These are phyloP conservation scores for Celoporthe dispersa DNA, from an alignment of 2,329 filamentous ascomycete genomes.

Conservation along the genomic window DNA sequence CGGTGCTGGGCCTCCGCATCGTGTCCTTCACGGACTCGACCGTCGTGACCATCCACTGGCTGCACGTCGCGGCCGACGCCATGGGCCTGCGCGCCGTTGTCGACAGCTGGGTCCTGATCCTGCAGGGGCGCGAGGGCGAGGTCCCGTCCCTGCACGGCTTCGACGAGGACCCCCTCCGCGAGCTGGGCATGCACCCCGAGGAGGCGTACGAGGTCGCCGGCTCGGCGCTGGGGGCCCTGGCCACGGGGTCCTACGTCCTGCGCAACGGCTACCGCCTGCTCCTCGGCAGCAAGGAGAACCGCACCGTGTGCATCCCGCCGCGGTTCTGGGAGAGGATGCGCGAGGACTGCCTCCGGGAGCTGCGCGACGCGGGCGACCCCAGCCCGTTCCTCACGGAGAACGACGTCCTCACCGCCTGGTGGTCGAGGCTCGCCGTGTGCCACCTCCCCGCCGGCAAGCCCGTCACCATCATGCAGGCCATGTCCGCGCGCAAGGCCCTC, in stretches of 20 bases:
- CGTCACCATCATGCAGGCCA: constrained; percentile 32
- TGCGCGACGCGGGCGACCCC: constrained; percentile 26
- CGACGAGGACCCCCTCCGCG: constrained; percentile 40
- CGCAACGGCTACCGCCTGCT: constrained; percentile 36
- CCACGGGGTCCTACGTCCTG: constrained; percentile 36
- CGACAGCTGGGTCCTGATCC: constrained; percentile 45
- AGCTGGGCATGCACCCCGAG: constrained; percentile 33
- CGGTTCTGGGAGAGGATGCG: constrained; percentile 36
- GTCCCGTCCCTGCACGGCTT: constrained; percentile 37
- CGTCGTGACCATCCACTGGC: constrained; percentile 45
- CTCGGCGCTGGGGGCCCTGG: constrained; percentile 31
- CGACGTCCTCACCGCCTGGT: constrained; percentile 46
- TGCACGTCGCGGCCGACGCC: constrained; percentile 49
- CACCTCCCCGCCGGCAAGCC: constrained; percentile 33
- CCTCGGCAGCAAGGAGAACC: constrained; percentile 38
- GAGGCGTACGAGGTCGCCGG: constrained; percentile 35
- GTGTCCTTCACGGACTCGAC: constrained; percentile 50
- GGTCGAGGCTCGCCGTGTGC: constrained; percentile 37
- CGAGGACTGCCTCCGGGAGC: constrained; percentile 35
- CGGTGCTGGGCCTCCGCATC: constrained; percentile 48
- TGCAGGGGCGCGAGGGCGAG: constrained; percentile 43
- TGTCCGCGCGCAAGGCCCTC: constrained; percentile 33
- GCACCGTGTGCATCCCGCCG: constrained; percentile 44
- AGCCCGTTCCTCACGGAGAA: constrained; percentile 42
- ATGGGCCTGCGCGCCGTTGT: constrained; percentile 45